These are phyloP conservation scores for Telopea speciosissima DNA, from an alignment of 177 flowering plant species.

Conservation along the genomic window DNA sequence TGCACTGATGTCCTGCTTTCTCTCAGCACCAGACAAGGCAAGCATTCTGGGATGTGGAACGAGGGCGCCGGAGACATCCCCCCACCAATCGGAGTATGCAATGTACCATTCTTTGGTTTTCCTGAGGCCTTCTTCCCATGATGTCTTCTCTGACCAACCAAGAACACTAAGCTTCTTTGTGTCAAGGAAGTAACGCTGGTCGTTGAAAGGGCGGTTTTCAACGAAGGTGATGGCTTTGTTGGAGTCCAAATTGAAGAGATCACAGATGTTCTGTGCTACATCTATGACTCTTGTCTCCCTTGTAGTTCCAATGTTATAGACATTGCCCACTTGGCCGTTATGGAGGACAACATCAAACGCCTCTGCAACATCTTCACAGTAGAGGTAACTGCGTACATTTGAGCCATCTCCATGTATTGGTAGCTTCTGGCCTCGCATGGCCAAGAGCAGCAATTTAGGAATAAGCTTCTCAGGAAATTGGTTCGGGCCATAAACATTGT, in stretches of 20 bases:
- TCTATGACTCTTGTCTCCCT: background rate
- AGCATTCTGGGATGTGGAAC: slow-evolving; percentile 4
- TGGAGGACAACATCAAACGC: slow-evolving; percentile 3
- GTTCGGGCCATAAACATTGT: background rate
- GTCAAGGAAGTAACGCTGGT: slow-evolving; percentile 1
- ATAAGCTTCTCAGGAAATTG: slow-evolving; percentile 8
- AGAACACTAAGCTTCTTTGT: background rate
- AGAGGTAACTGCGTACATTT: slow-evolving; percentile 2
- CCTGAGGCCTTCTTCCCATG: slow-evolving; percentile 6
- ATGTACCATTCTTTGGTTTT: slow-evolving; percentile 2
- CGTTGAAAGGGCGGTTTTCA: background rate
- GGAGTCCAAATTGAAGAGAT: background rate
- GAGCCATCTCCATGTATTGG: slow-evolving; percentile 5
- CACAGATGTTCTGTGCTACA: background rate
- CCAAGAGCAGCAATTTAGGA: slow-evolving; percentile 1
- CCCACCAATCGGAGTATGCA: slow-evolving; percentile 2
- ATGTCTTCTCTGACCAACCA: background rate
- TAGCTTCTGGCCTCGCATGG: background rate
- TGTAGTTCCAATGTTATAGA: background rate
- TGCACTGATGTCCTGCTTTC: background rate
- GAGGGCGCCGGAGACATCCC: slow-evolving; percentile 1
- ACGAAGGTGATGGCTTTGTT: background rate
- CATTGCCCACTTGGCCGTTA: background rate
- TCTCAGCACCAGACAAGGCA: background rate
- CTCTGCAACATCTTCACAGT: slow-evolving; percentile 3